phyloP scores from a whole-genome alignment of 2,329 filamentous ascomycete genomes.

The Diplodia mutila region DNA sequence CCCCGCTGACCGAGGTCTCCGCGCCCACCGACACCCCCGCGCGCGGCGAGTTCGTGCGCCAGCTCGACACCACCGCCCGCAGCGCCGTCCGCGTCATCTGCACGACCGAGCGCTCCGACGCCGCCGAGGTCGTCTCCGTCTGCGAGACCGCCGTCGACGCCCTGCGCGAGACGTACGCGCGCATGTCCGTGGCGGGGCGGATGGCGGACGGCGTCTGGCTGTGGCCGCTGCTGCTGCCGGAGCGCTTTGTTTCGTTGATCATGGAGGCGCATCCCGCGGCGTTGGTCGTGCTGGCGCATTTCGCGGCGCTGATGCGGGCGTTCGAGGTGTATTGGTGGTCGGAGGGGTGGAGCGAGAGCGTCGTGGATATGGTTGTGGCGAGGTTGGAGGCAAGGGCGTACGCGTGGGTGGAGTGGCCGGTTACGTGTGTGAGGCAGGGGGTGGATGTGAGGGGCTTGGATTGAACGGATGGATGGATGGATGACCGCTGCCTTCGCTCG shows the following conservation, averaged over 20 bases:
- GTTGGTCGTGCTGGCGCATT: background rate
- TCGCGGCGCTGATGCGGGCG: background rate
- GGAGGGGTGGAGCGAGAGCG: conserved; percentile 11
- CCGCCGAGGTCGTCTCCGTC: background rate
- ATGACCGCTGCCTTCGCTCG: too few relatives aligned
- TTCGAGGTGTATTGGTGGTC: background rate
- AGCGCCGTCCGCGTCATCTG: background rate
- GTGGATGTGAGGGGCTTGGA: too few relatives aligned
- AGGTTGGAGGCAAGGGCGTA: background rate
- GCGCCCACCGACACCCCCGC: background rate
- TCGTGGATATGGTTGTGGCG: background rate
- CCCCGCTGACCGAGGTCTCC: background rate
- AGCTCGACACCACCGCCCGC: background rate
- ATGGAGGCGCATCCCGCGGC: background rate
- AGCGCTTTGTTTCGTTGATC: background rate
- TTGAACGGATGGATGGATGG: too few relatives aligned
- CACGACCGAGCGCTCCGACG: background rate
- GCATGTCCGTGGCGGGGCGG: background rate
- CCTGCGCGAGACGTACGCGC: background rate
- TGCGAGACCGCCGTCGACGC: background rate
- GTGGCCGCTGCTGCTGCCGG: background rate
- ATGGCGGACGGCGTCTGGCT: background rate
- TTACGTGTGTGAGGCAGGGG: background rate
- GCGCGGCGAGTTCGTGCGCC: background rate
- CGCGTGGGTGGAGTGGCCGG: background rate